A percentile compares a stretch with the other conserved stretches of the same genome.
Conservation (phyloP, 208 protist genomes). For the Leptomonas seymouri region DNA sequence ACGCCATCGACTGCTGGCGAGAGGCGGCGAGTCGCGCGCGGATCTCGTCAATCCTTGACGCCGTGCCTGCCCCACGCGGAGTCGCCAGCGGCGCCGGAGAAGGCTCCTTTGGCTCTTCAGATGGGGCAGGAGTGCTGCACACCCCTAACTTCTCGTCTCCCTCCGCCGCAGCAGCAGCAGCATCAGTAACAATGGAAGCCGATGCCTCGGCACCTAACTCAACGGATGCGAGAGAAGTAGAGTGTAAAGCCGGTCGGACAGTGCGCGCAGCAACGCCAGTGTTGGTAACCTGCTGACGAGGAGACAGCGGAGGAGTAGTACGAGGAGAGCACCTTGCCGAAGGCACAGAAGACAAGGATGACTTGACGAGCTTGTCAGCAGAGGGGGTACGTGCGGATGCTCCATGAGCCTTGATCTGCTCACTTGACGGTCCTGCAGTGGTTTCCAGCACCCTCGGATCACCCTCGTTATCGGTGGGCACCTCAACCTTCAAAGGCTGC, state of each 20-base stretch:
- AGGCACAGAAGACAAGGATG: background rate
- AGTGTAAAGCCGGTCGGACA: background rate
- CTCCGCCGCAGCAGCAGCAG: background rate
- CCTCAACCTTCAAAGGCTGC: too few relatives aligned
- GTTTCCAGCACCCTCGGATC: too few relatives aligned
- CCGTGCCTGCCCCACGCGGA: background rate
- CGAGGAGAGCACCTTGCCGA: background rate
- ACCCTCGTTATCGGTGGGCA: too few relatives aligned
- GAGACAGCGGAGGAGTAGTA: background rate
- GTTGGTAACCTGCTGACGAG: background rate
- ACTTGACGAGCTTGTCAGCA: background rate
- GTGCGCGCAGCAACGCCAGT: background rate
- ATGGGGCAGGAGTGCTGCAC: background rate
- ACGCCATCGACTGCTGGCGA: slow-evolving; percentile 4
- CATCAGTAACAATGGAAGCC: too few relatives aligned
- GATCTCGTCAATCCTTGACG: background rate
- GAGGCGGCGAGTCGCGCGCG: slow-evolving; percentile 10
- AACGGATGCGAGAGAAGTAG: background rate
- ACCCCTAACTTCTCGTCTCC: background rate
- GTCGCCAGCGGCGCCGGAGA: slow-evolving; percentile 3
- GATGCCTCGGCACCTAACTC: background rate
- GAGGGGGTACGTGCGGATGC: too few relatives aligned
- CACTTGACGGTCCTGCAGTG: too few relatives aligned
- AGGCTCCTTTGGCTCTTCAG: background rate
- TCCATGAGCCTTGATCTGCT: too few relatives aligned